Percentiles rank a stretch among this genome's conserved stretches.
phyloP scores from a whole-genome alignment of 768 basidiomycete genomes.

The Russula compacta region DNA sequence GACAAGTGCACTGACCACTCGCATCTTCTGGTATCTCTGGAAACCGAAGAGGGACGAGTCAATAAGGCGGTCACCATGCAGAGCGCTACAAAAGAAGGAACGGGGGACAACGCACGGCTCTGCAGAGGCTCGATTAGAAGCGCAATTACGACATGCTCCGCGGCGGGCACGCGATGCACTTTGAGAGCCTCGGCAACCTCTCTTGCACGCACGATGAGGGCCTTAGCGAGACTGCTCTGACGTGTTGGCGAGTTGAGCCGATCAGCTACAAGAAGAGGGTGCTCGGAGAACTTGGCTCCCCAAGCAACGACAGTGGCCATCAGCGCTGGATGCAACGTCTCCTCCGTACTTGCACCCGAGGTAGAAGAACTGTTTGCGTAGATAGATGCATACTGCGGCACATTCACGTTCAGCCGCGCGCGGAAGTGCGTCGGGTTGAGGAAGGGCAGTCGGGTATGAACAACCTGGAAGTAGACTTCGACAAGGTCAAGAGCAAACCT shows the following conservation, averaged over 20 bases:
- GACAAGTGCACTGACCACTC: conserved; percentile 39
- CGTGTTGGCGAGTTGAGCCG: conserved; percentile 51
- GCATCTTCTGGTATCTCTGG: conserved; percentile 67
- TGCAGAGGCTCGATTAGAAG: conserved; percentile 78
- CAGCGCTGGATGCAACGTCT: conserved; percentile 57
- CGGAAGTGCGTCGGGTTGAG: conserved; percentile 80
- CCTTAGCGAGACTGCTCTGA: conserved; percentile 70
- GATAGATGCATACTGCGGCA: conserved; percentile 23
- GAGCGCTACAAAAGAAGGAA: background rate
- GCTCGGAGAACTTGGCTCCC: conserved; percentile 92
- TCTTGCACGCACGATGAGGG: conserved; percentile 70
- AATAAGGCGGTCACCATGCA: background rate
- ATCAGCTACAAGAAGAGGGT: conserved; percentile 74
- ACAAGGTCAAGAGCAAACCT: conserved; percentile 91
- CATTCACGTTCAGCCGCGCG: conserved; percentile 38
- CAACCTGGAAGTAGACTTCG: conserved; percentile 91
- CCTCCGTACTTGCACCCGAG: conserved; percentile 25
- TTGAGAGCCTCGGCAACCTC: conserved; percentile 83
- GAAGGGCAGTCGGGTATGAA: conserved; percentile 80
- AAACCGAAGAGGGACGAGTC: background rate
- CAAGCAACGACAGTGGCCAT: conserved; percentile 84
- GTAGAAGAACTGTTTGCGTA: background rate
- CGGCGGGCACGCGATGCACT: conserved; percentile 69
- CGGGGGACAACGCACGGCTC: conserved; percentile 56
- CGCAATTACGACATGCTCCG: conserved; percentile 76